A percentile compares a stretch with the other conserved stretches of the same genome.
Evolutionary conservation across 352 stramenopile genomes (phyloP).

Genomic region (Phytophthora cajani): DNA sequence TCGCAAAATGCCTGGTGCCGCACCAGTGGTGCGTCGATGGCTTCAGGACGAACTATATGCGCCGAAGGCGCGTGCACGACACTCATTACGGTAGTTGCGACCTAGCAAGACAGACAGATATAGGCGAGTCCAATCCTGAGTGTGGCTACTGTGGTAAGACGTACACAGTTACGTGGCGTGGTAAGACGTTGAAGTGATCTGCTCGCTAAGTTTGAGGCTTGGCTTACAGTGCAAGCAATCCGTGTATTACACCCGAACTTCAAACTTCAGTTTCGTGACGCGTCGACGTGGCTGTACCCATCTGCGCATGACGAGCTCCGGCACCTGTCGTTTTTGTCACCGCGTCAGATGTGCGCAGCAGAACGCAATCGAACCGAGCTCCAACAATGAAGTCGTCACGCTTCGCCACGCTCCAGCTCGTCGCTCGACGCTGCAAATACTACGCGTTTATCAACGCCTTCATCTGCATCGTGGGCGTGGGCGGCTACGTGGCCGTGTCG

Average conservation of each 20-base stretch:
- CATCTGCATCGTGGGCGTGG: constrained; percentile 62
- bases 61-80: not conserved
- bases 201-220: not conserved
- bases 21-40: not conserved
- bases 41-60: not conserved
- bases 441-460: constrained; percentile 87
- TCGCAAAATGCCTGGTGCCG: not conserved
- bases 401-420: not conserved
- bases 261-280: constrained; percentile 34
- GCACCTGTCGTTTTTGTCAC: constrained; percentile 31
- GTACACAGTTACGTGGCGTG: not conserved
- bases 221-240: too few relatives aligned
- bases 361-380: constrained; percentile 19
- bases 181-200: constrained; percentile 1
- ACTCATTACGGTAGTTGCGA: not conserved
- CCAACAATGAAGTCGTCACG: constrained; percentile 19
- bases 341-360: constrained; percentile 3
- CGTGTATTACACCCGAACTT: not conserved
- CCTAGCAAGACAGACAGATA: not conserved
- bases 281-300: constrained; percentile 10
- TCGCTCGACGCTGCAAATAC: constrained; percentile 74
- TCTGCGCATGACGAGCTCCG: constrained; percentile 3
- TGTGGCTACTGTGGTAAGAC: not conserved
- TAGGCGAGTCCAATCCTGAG: not conserved
- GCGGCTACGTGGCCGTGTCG: constrained; percentile 35